Base-by-base conservation (phyloP, 441 rosid species). In the Arabidopsis hybrid region DNA sequence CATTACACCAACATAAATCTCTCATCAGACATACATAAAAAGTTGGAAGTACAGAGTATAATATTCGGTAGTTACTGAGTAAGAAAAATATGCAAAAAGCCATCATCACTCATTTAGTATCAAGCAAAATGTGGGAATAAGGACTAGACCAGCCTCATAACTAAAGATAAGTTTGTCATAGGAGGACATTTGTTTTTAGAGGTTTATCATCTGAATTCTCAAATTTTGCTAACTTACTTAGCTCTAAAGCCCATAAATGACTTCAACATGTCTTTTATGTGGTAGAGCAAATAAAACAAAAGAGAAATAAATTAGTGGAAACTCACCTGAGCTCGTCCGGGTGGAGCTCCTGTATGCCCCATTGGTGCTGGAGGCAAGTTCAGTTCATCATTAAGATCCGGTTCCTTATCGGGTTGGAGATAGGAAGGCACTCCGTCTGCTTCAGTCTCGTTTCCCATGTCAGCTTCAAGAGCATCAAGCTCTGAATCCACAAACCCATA, bases 401-500 rank as follows among this genome's bases (percentile, higher is more conserved):
- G 73, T 73, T 87, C 86, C 64, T 81, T 84, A 45, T 95, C 99
- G 29, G 98, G 91, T 83, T 91, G 98, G 73, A 96, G 91, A 83
- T 96, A 93, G 38, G 98, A 91, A 64, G 99, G 98, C 73, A 93
- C 80, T 31, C 91, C 97, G 36, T 85, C 88, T 42, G 86, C 81
- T 83, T 96, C 98, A 5, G 89, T 85, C 76, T 91, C 99, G 79
- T 80, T 77, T 79, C 95, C 97, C 99, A 87, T 88, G 79, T 91
- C 99, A 60, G 93, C 97, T 83, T 93, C 98, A 72, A 93, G 72
- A 51, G 93, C 99, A 77, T 93, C 98, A 72, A 96, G 99, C 88
- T 96, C 98, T 93, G 90, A 76, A 80, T 51, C 9, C 8, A 59
- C 77, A 67, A 49, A 60, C 47, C 51, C 2, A 21, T 21, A 21